Conservation (phyloP, 352 stramenopile genomes). For the Aphanomyces invadans region DNA sequence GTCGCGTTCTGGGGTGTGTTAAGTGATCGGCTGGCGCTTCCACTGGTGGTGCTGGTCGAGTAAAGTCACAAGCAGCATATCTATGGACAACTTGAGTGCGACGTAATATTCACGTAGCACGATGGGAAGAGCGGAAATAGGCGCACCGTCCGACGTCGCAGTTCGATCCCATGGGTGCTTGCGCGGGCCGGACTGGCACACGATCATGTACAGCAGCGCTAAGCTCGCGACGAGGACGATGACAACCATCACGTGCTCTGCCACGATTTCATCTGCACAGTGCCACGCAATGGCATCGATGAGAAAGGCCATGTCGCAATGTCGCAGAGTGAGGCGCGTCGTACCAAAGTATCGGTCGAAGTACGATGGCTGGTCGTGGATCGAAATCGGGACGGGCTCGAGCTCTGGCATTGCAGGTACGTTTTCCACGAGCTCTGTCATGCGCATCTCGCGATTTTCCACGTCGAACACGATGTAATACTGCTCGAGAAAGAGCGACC, state of each 20-base stretch:
- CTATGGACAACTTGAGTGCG: background rate
- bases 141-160: background rate
- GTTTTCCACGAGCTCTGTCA: background rate
- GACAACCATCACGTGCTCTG: conserved; percentile 14
- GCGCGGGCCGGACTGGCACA: background rate
- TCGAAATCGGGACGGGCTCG: conserved; percentile 11
- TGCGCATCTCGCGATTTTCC: background rate
- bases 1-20: too few relatives aligned
- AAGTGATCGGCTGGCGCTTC: background rate
- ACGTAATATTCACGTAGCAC: too few relatives aligned
- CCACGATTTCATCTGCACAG: conserved; percentile 4
- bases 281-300: too few relatives aligned
- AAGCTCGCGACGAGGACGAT: background rate
- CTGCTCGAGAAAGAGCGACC: conserved; percentile 15
- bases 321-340: background rate
- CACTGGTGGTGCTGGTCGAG: background rate
- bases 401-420: background rate
- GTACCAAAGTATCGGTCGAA: conserved; percentile 21
- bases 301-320: too few relatives aligned
- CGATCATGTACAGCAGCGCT: conserved; percentile 1
- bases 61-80: background rate
- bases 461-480: conserved; percentile 21
- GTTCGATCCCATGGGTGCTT: background rate
- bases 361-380: conserved; percentile 9
- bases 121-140: too few relatives aligned